These are phyloP conservation scores for Chionographis japonica DNA, from an alignment of 106 monocot genomes.

Conservation along the genomic window DNA sequence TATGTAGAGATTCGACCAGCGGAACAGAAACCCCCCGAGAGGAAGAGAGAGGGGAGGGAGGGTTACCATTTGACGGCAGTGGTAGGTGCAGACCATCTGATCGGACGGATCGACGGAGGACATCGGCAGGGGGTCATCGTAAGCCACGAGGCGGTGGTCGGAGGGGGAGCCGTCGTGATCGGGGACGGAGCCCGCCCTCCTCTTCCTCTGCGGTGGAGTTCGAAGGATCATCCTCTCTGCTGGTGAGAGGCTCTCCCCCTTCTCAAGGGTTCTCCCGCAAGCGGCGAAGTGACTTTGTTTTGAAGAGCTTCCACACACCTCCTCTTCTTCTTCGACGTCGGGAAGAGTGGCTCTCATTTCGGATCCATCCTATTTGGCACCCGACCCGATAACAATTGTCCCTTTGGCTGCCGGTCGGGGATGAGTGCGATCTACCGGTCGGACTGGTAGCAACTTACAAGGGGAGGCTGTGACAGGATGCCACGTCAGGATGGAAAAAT, in stretches of 20 bases:
- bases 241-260: no score
- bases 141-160: constrained; percentile 75
- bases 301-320: not conserved
- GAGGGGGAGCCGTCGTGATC: constrained; percentile 36
- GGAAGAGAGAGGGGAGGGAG: not conserved
- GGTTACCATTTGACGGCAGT: constrained; percentile 93
- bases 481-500: no score
- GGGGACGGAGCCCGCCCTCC: constrained; percentile 21
- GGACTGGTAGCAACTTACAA: no score
- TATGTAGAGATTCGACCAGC: no score
- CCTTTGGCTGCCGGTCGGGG: no score
- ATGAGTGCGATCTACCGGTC: no score
- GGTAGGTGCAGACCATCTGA: constrained; percentile 79
- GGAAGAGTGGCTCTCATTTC: no score
- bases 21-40: not conserved
- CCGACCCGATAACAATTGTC: no score
- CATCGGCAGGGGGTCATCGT: constrained; percentile 29
- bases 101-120: constrained; percentile 26
- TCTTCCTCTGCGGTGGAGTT: constrained; percentile 40
- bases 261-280: no score
- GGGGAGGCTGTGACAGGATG: no score
- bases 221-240: constrained; percentile 44
- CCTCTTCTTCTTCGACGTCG: not conserved
- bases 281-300: no score
- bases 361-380: no score